Evolutionary conservation across 2,329 filamentous ascomycete species (phyloP).

Genomic region (Colletotrichum sp.): DNA sequence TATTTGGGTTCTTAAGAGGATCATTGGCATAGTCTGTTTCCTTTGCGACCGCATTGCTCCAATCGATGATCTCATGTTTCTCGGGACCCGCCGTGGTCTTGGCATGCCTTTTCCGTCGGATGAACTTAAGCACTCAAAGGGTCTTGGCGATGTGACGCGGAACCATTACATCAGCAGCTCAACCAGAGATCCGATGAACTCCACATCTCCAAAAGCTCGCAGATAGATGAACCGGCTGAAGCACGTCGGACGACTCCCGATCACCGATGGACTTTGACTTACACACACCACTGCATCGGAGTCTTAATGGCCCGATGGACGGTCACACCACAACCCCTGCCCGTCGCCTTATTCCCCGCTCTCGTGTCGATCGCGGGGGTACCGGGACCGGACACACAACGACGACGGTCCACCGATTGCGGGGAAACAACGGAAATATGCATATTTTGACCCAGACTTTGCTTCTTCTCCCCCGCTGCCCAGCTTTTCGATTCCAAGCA

Average conservation of each 20-base stretch:
- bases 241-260: background rate
- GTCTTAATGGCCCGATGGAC: background rate
- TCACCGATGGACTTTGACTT: background rate
- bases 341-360: background rate
- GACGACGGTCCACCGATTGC: background rate
- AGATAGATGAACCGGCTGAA: background rate
- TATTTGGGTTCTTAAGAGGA: background rate
- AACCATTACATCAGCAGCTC: background rate
- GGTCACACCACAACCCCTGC: background rate
- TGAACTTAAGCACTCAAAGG: background rate
- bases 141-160: rapidly evolving
- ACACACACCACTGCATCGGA: background rate
- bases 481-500: background rate
- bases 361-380: constrained; percentile 3
- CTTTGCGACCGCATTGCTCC: background rate
- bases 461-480: constrained; percentile 2
- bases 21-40: background rate
- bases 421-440: background rate
- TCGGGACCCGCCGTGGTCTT: background rate
- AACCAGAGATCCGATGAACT: background rate
- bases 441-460: background rate
- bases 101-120: background rate
- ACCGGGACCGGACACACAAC: background rate
- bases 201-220: background rate
- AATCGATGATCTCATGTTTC: background rate